Percentiles rank a stretch among this genome's conserved stretches.
phyloP scores from a whole-genome alignment of 2,329 filamentous ascomycete species.

The Penicillium decumbens region DNA sequence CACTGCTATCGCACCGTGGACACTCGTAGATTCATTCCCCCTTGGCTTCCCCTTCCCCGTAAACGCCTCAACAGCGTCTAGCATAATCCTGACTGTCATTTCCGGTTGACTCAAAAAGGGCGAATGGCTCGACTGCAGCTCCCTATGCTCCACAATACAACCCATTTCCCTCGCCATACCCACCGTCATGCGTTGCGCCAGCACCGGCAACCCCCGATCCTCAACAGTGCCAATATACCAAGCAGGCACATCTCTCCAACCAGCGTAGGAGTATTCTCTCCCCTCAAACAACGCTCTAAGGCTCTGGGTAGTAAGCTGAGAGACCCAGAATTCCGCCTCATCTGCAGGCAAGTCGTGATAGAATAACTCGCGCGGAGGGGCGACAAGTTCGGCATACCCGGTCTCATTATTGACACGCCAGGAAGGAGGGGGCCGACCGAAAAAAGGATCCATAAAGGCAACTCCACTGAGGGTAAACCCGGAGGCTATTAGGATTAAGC shows the following conservation, averaged over 20 bases:
- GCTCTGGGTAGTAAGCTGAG: slow-evolving; percentile 41
- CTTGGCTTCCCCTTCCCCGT: slow-evolving; percentile 2
- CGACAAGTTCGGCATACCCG: slow-evolving; percentile 42
- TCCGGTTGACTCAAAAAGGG: slow-evolving; percentile 48
- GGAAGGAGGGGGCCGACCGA: slow-evolving; percentile 42
- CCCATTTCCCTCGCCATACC: slow-evolving; percentile 41
- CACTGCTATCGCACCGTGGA: neutral
- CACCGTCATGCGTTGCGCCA: slow-evolving; percentile 39
- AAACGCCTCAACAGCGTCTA: slow-evolving; percentile 36
- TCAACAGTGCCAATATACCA: slow-evolving; percentile 47
- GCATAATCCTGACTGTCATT: slow-evolving; percentile 38
- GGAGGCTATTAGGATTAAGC: slow-evolving; percentile 45
- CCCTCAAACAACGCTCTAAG: slow-evolving; percentile 47
- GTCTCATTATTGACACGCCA: slow-evolving; percentile 41
- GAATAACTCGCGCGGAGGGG: slow-evolving; percentile 41
- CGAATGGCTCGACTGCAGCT: slow-evolving; percentile 48
- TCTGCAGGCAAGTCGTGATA: slow-evolving; percentile 49
- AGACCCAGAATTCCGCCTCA: slow-evolving; percentile 44
- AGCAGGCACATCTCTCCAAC: slow-evolving; percentile 47
- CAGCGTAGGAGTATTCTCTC: slow-evolving; percentile 43
- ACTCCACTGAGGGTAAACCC: slow-evolving; percentile 41
- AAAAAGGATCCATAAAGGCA: slow-evolving; percentile 41
- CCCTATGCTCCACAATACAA: slow-evolving; percentile 34
- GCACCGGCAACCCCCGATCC: slow-evolving; percentile 41
- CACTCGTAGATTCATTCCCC: neutral